phyloP scores from a whole-genome alignment of 805 yeast species.

The Candida nitratophila region DNA sequence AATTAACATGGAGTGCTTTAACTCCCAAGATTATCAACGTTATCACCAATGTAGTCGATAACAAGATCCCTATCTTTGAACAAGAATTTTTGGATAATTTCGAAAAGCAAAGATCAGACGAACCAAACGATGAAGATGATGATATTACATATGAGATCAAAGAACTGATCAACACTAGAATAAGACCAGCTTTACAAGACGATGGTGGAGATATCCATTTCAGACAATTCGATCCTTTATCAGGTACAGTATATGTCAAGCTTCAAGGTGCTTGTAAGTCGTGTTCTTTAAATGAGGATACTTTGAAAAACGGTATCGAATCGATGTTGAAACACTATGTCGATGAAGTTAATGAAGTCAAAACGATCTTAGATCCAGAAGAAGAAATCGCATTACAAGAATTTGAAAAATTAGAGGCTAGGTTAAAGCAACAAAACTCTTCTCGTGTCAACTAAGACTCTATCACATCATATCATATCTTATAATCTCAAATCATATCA shows the following conservation, averaged over 20 bases:
- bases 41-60: conserved; percentile 18
- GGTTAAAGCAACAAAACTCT: conserved; percentile 7
- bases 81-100: conserved; percentile 15
- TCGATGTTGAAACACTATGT: conserved; percentile 64
- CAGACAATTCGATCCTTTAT: conserved; percentile 46
- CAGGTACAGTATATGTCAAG: conserved; percentile 52
- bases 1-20: conserved; percentile 24
- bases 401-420: conserved; percentile 75
- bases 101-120: conserved; percentile 15
- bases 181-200: conserved; percentile 68
- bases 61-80: conserved; percentile 20
- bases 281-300: conserved; percentile 61
- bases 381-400: conserved; percentile 64
- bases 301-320: conserved; percentile 63
- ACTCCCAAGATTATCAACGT: conserved; percentile 18
- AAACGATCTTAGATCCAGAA: conserved; percentile 30
- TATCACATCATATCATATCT: too few species aligned
- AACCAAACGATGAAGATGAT: conserved; percentile 50
- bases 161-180: conserved; percentile 61
- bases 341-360: conserved; percentile 58
- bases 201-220: conserved; percentile 74
- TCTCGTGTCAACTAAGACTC: not conserved
- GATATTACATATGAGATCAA: conserved; percentile 62
- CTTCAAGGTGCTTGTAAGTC: conserved; percentile 67
- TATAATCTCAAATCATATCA: too few species aligned